phyloP scores from a whole-genome alignment of 108 stramenopile species.

The Pseudonitzschia pungens region DNA sequence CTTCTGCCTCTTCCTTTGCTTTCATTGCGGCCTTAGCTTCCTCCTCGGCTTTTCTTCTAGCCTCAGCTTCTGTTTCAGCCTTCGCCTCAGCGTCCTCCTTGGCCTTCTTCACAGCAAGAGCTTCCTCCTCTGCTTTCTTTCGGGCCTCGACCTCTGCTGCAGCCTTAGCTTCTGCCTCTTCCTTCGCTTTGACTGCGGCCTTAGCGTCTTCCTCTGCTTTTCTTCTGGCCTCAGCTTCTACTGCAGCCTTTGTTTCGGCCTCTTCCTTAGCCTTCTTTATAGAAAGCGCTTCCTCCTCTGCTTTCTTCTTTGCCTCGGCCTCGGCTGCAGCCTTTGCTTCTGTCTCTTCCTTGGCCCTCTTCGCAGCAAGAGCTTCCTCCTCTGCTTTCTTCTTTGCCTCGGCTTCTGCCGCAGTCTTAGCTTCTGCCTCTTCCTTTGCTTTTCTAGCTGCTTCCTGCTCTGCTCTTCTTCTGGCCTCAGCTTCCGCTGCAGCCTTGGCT shows the following conservation, averaged over 20 bases:
- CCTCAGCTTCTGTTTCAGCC: neutral
- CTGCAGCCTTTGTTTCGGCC: constrained; percentile 5
- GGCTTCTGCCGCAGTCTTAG: neutral
- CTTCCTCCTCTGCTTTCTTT: neutral
- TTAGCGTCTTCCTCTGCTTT: constrained; percentile 2
- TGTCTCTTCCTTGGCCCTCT: neutral
- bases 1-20: neutral
- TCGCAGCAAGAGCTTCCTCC: neutral
- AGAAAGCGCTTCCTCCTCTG: constrained; percentile 3
- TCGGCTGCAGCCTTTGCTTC: constrained; percentile 3
- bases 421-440: constrained; percentile 6
- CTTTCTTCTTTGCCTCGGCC: constrained; percentile 1
- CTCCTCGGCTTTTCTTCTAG: neutral
- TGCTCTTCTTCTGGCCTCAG: neutral
- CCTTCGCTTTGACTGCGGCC: neutral
- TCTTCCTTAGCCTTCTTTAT: neutral
- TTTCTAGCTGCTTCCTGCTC: neutral
- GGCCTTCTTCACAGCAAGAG: neutral
- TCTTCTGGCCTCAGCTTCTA: neutral
- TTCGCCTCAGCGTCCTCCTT: neutral
- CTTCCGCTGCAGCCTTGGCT: constrained; percentile 1
- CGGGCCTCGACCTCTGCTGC: neutral
- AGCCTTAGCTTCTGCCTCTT: neutral
- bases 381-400: neutral
- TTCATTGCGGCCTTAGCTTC: neutral